Base-by-base conservation (phyloP, 768 basidiomycete genomes). In the Dentipellis sp. region DNA sequence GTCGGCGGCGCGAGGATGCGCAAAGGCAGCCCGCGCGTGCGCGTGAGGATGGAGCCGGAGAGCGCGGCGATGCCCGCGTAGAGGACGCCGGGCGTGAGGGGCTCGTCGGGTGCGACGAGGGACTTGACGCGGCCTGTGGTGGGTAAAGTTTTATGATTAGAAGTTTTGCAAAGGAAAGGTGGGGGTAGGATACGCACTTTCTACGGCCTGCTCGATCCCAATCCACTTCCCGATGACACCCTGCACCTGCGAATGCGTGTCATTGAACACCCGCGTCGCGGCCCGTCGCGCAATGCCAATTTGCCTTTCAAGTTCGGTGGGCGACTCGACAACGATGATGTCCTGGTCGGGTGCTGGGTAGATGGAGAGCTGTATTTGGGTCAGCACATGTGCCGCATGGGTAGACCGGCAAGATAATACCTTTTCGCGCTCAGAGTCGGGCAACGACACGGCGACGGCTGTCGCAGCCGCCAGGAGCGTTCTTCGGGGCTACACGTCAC, bases 31-130 rank as follows among this genome's bases (percentile, higher is more conserved):
- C 74, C 66, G 59, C 94, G 84, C 62, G 86, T 88, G 45, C 94
- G 86, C 0, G 88, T 82, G 55, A 97, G 63, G 63, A 98, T 86
- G 56, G 93, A 93, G 1, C 89, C 91, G 3, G 89, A 87, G 50
- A 98, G 82, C 12, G 91, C 83, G 2, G 91, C 84, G 50, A 98
- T 79, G 50, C 92, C 91, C 48, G 91, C 86, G 74, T 95, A 97
- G 54, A 97, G 83, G 4, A 88, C 65, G n/a, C 89, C 91, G 1
- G 94, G 94, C 10, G 86, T 92, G 29, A 97, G 80, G 1, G 84
- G 75, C 71, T 97, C 95, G 53, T 86, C 76, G 0, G 84, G 78
- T 0, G 91, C 84, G 12, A 92, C 72, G 62, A 98, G 80, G 6
- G 86, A 80, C 68, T 93, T 93, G 35, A 97, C 74, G 59, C 91